Percentiles rank a stretch among this genome's conserved stretches.
phyloP scores from a whole-genome alignment of 345 rosid species.

The Citrus maxima region DNA sequence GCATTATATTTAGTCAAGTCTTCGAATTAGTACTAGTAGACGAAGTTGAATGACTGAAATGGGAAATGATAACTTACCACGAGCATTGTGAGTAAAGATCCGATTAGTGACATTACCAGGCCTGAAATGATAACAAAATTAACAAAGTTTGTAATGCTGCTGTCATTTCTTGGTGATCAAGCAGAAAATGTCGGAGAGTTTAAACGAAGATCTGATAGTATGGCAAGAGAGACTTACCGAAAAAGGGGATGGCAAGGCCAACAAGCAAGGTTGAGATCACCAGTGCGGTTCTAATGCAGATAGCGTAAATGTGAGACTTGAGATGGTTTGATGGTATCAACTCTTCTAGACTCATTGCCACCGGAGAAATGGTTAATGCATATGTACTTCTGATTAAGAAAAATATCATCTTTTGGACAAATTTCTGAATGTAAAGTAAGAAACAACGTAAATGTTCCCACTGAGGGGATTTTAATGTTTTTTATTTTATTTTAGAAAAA shows the following conservation, averaged over 20 bases:
- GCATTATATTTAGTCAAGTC: background rate
- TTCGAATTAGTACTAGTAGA: no score
- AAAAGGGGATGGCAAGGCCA: conserved; percentile 81
- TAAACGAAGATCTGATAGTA: background rate
- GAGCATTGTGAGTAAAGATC: conserved; percentile 89
- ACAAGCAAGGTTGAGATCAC: conserved; percentile 79
- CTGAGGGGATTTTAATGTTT: background rate
- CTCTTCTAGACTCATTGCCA: conserved; percentile 94
- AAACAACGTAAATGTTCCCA: background rate
- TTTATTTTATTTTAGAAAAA: background rate
- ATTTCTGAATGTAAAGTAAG: background rate
- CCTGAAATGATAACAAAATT: conserved; percentile 39
- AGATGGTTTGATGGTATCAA: conserved; percentile 59
- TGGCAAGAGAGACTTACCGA: conserved; percentile 41
- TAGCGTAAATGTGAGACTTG: conserved; percentile 56
- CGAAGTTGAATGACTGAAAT: background rate
- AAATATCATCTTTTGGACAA: background rate
- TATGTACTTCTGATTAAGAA: conserved; percentile 53
- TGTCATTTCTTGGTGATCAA: background rate
- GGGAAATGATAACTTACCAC: conserved; percentile 52
- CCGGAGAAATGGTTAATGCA: conserved; percentile 91
- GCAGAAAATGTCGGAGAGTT: background rate
- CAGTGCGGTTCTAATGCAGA: conserved; percentile 67
- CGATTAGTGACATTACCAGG: conserved; percentile 79
- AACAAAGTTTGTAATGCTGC: no score